Evolutionary conservation across 257 asterid species (phyloP), one percentile per base, ranked within the genome.

Genomic region (Scutellaria baicalensis): DNA sequence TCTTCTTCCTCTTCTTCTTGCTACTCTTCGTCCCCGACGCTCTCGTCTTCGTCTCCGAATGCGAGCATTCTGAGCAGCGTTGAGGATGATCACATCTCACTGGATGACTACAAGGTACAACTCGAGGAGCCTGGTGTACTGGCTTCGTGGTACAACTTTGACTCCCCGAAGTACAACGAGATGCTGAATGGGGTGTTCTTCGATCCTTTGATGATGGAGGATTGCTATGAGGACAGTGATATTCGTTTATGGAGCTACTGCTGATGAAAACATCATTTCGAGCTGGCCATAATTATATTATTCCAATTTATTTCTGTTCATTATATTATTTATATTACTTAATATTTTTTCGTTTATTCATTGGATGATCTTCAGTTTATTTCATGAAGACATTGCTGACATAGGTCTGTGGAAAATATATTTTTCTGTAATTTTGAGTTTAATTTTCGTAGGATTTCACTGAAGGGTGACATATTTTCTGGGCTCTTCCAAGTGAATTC

Each of bases 151-250:
- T 82, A 81, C 85, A 73, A 75, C 85, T 84, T 92, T 44, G 98
- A 92, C 39, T 89, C 96, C 51, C 96, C 96, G 0, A 92, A 82
- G 89, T 87, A 80, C 81, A 70, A 21, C 11, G 95, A 89, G 44
- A 85, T 81, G 97, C 39, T 89, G 7, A 71, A 79, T 60, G 93
- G 84, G 18, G 65, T 59, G 42, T 84, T 87, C 75, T 87, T 89
- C 45, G 98, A 89, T 83, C 89, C 91, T 3, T 77, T 75, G 84
- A 50, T 76, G 71, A 85, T 73, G 62, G 88, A 80, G 47, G 91
- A 72, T 17, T 58, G 62, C 6, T 75, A 57, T 12, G 96, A 92
- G 69, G 94, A 89, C 43, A 77, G 48, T 5, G 98, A 88, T 66
- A 86, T 92, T 47, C 82, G 83, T 13, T 20, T 92, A 8, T 92